phyloP scores from a whole-genome alignment of 176 grass and related monocot species.

The Oryza meridionalis region DNA sequence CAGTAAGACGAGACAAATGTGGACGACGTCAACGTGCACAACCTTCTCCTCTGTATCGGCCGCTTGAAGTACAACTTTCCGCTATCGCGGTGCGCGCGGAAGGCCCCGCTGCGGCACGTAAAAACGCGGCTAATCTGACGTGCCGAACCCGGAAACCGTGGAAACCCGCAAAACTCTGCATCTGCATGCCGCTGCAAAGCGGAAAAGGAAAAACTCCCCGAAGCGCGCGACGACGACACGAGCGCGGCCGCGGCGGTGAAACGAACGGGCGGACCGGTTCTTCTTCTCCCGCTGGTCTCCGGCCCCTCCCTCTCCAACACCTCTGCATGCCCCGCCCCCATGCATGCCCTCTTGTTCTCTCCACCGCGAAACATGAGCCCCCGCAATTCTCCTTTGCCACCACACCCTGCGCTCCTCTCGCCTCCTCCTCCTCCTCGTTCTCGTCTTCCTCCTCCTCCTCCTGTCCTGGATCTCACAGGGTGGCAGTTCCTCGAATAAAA shows the following conservation, averaged over 20 bases:
- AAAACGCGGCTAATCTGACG: too few relatives aligned
- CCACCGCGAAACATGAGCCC: constrained; percentile 26
- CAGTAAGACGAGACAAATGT: too few relatives aligned
- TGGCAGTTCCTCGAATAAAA: constrained; percentile 11
- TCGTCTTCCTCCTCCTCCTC: not conserved
- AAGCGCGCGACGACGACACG: too few relatives aligned
- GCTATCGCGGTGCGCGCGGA: too few relatives aligned
- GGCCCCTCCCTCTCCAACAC: not conserved
- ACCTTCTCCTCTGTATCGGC: too few relatives aligned
- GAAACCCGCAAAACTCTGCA: not conserved
- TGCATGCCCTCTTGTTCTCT: constrained; percentile 20
- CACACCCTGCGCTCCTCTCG: not conserved
- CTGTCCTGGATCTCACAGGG: constrained; percentile 24
- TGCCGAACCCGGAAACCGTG: not conserved
- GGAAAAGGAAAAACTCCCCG: not conserved
- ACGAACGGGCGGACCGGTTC: constrained; percentile 23
- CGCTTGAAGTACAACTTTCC: too few relatives aligned
- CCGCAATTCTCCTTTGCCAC: constrained; percentile 1
- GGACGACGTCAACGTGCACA: too few relatives aligned
- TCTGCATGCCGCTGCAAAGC: not conserved
- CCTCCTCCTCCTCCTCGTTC: not conserved
- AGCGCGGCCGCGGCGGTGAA: not conserved
- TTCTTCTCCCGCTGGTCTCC: constrained; percentile 24
- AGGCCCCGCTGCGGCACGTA: too few relatives aligned
- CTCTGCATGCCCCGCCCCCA: constrained; percentile 1